These are phyloP conservation scores for Fusarium sp. DNA, from an alignment of 2,329 filamentous ascomycete species.

Conservation along the genomic window DNA sequence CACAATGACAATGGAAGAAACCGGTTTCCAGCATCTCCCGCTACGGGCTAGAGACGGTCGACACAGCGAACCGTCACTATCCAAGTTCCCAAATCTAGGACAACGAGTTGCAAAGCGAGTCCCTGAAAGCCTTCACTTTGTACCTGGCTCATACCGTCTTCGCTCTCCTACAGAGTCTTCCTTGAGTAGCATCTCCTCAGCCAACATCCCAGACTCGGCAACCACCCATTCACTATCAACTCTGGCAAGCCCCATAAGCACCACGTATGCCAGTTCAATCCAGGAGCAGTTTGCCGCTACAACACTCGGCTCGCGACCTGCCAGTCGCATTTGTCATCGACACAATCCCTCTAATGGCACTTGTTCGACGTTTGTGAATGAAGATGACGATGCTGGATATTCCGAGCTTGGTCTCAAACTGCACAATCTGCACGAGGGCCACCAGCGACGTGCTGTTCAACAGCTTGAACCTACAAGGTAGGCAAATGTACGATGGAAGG, in stretches of 20 bases:
- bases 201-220: conserved; percentile 53
- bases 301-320: conserved; percentile 40
- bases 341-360: conserved; percentile 51
- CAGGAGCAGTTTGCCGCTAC: conserved; percentile 48
- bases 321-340: conserved; percentile 49
- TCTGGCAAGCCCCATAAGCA: conserved; percentile 52
- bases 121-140: conserved; percentile 49
- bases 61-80: conserved; percentile 10
- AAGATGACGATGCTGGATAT: conserved; percentile 48
- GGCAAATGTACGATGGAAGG: not conserved
- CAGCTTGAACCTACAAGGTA: conserved; percentile 29
- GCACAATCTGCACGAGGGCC: conserved; percentile 27
- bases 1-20: conserved; percentile 39
- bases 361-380: conserved; percentile 54
- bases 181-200: conserved; percentile 53
- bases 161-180: conserved; percentile 54
- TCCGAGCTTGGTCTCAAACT: conserved; percentile 45
- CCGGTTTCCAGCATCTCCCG: conserved; percentile 45
- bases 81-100: conserved; percentile 36
- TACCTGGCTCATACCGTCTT: conserved; percentile 44
- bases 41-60: conserved; percentile 40
- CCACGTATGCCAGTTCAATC: conserved; percentile 50
- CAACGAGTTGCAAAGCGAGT: conserved; percentile 37
- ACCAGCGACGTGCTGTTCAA: conserved; percentile 8
- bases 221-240: conserved; percentile 53